Conservation (phyloP, 1,139 yeast species). For the Waltiozyma sp. region DNA sequence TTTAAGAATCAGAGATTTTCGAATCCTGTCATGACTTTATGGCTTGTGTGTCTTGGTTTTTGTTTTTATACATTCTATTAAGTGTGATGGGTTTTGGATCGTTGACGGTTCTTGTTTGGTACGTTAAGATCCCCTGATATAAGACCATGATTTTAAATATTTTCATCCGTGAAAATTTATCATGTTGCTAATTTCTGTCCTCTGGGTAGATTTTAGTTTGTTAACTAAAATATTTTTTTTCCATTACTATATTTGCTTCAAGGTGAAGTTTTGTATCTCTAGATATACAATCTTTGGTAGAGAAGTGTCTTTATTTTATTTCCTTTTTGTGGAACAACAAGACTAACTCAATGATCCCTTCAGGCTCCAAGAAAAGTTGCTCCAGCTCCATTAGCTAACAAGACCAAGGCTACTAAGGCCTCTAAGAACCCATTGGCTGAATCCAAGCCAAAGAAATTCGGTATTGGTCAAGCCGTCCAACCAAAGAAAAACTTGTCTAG, state of each 20-base stretch:
- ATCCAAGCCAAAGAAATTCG: conserved; percentile 85
- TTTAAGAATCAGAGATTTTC: neutral
- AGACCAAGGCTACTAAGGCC: conserved; percentile 27
- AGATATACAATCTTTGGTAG: neutral
- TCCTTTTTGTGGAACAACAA: neutral
- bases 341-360: neutral
- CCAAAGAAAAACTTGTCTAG: conserved; percentile 94
- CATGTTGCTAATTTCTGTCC: neutral
- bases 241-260: neutral
- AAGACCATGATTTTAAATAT: neutral
- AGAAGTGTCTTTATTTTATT: neutral
- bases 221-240: neutral
- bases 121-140: neutral
- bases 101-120: neutral
- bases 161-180: neutral
- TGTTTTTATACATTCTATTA: too few species aligned
- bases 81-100: neutral
- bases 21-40: too few species aligned
- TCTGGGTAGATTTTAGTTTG: neutral
- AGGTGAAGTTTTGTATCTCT: neutral
- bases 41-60: too few species aligned
- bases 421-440: conserved; percentile 70
- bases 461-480: conserved; percentile 91
- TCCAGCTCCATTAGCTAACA: conserved; percentile 51
- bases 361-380: conserved; percentile 73